Evolutionary conservation across 306 rosid species (phyloP).

Genomic region (Acacia confusa): DNA sequence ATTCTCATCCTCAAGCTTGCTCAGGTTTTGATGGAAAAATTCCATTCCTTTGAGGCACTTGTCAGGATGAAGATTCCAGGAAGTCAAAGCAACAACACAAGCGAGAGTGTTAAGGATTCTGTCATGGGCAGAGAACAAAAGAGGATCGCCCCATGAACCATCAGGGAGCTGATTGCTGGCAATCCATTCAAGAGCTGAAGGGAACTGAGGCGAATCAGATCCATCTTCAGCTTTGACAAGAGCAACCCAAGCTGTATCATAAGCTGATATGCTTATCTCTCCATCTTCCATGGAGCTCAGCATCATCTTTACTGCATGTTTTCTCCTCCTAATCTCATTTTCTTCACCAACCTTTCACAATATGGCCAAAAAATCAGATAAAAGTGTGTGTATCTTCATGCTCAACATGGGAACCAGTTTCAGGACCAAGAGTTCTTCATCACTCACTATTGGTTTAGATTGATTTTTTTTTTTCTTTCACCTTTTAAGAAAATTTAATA

Average conservation of each 20-base stretch:
- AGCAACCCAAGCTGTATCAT: slow-evolving; percentile 92
- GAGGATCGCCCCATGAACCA: slow-evolving; percentile 75
- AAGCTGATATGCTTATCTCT: slow-evolving; percentile 77
- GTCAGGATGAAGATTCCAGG: slow-evolving; percentile 62
- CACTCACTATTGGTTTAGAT: no score
- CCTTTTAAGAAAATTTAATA: no score
- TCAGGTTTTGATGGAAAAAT: slow-evolving; percentile 51
- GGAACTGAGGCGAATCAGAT: slow-evolving; percentile 56
- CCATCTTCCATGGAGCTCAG: slow-evolving; percentile 64
- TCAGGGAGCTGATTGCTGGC: slow-evolving; percentile 66
- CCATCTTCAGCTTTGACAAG: slow-evolving; percentile 43
- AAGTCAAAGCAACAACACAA: slow-evolving; percentile 57
- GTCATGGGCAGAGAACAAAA: slow-evolving; percentile 59
- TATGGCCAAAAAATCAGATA: neutral
- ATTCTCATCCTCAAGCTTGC: slow-evolving; percentile 58
- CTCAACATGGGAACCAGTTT: no score
- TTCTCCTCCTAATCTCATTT: slow-evolving; percentile 45
- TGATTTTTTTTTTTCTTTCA: no score
- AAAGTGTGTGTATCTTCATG: no score
- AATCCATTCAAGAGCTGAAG: slow-evolving; percentile 68
- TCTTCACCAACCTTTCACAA: slow-evolving; percentile 14
- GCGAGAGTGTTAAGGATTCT: slow-evolving; percentile 77
- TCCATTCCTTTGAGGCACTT: slow-evolving; percentile 56
- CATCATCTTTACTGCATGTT: slow-evolving; percentile 41
- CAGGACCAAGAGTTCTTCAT: no score